Evolutionary conservation across 1,139 yeast species (phyloP), one percentile per base, ranked within the genome.

Genomic region (Hansenula lynferdii): DNA sequence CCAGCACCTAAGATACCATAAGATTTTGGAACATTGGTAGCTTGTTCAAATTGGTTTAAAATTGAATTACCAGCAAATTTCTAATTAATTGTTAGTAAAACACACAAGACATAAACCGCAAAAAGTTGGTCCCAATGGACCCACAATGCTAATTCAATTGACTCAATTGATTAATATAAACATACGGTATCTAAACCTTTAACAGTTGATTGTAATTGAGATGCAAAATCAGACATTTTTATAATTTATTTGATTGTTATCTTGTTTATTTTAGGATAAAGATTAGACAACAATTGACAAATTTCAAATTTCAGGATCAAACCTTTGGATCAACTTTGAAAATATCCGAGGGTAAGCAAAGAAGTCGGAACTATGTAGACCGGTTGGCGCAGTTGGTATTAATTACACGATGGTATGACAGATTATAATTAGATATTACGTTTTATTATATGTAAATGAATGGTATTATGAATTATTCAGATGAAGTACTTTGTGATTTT

Each of bases 1-100:
- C 70, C 80, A 19, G 72, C 72, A 18, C 80, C 94, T 41, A 83
- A 63, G 26, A 83, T 84, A 28, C 87, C 85, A 57, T 90, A 90
- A 3, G 95, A 83, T 72, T 92, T 85, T 61, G 97, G 97, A 47
- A 90, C 68, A 18, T 89, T 58, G 36, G 90, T 76, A 47, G 25
- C 22, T 17, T 16, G 11, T 23, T 31, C 34, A 23, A 31, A 31
- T 72, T 75, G 15, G 60, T 49, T 62, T 83, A 90, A 55, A 83
- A 78, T 40, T 73, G 74, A 48, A 66, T 67, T 51, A 81, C 62
- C 60, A 18, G 70, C 59, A 42, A 73, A 68, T 46, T 62, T 61
- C 76, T 70, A 41, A 10, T 8, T 9, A 10, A 18, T 14, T 26
- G 55, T 50, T 45, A 47, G 49, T 45, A 40, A n/a, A n/a, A n/a